These are phyloP conservation scores for Phytophthora fragariaefolia DNA, from an alignment of 352 stramenopile genomes.

Conservation along the genomic window DNA sequence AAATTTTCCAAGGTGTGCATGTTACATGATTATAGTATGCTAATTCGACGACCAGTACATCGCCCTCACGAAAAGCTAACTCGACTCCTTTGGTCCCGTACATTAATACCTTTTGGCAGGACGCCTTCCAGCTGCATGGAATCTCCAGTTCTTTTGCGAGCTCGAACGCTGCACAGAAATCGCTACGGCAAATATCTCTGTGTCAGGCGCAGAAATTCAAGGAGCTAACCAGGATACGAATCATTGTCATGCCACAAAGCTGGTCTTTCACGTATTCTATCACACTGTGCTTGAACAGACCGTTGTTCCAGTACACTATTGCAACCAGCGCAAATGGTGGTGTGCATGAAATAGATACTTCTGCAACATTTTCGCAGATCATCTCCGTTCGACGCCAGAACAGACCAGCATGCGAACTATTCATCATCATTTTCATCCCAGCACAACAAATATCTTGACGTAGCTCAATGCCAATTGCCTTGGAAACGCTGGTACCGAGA, in stretches of 20 bases:
- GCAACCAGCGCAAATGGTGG: neutral
- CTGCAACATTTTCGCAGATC: slow-evolving; percentile 1
- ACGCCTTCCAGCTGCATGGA: slow-evolving; percentile 8
- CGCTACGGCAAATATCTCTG: neutral
- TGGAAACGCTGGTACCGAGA: neutral
- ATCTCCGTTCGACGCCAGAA: neutral
- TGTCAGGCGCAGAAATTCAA: slow-evolving; percentile 8
- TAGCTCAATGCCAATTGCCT: slow-evolving; percentile 9
- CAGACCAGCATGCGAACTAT: neutral
- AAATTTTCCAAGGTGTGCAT: neutral
- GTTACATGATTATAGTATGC: neutral
- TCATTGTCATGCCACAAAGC: slow-evolving; percentile 5
- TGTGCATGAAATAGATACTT: neutral
- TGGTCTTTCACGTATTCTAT: slow-evolving; percentile 8
- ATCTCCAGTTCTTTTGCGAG: neutral
- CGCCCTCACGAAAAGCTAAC: neutral
- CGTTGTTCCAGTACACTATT: slow-evolving; percentile 14
- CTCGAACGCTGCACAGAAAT: neutral
- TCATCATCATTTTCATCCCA: neutral
- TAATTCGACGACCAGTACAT: neutral
- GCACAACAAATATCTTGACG: neutral
- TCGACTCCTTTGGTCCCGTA: neutral
- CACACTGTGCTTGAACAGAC: slow-evolving; percentile 1
- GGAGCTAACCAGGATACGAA: slow-evolving; percentile 6
- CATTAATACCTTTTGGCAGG: neutral